Percentiles rank a stretch among this genome's conserved stretches.
These are phyloP conservation scores for Marasmius sp. DNA, from an alignment of 1,284 basidiomycete species.

Conservation along the genomic window DNA sequence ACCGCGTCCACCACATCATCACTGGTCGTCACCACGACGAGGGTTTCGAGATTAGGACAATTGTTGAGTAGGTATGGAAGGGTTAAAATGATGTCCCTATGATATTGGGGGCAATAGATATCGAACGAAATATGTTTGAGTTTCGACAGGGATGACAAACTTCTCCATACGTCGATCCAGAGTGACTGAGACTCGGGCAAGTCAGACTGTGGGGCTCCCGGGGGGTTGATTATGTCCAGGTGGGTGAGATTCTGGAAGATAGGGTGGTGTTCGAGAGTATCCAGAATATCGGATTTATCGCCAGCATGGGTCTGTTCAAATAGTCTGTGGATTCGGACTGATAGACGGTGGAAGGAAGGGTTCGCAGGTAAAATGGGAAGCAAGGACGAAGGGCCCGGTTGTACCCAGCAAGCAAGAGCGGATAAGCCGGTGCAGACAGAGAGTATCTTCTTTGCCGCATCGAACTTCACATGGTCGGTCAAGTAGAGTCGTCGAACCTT, in stretches of 20 bases:
- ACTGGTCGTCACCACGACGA: not conserved
- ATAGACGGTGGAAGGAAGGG: not conserved
- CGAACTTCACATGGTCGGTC: not conserved
- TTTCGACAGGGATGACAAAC: not conserved
- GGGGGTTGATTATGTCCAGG: not conserved
- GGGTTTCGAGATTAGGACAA: not conserved
- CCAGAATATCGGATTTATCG: too few species aligned
- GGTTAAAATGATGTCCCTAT: not conserved
- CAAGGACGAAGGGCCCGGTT: not conserved
- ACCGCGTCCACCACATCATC: not conserved
- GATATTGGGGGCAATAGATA: not conserved
- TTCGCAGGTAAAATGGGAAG: not conserved
- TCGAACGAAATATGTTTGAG: not conserved
- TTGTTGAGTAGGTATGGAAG: not conserved
- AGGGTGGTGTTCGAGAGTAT: not conserved
- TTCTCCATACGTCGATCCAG: not conserved
- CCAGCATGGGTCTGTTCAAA: not conserved
- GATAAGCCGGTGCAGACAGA: not conserved
- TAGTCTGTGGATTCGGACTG: not conserved
- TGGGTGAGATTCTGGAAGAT: not conserved
- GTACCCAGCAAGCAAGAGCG: not conserved
- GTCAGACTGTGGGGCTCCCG: not conserved
- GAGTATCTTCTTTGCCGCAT: not conserved
- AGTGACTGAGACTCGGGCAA: not conserved
- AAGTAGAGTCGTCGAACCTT: not conserved